Evolutionary conservation across 768 basidiomycete genomes (phyloP), one percentile per base, ranked within the genome.

Genomic region (Rhodotorula toruloides): DNA sequence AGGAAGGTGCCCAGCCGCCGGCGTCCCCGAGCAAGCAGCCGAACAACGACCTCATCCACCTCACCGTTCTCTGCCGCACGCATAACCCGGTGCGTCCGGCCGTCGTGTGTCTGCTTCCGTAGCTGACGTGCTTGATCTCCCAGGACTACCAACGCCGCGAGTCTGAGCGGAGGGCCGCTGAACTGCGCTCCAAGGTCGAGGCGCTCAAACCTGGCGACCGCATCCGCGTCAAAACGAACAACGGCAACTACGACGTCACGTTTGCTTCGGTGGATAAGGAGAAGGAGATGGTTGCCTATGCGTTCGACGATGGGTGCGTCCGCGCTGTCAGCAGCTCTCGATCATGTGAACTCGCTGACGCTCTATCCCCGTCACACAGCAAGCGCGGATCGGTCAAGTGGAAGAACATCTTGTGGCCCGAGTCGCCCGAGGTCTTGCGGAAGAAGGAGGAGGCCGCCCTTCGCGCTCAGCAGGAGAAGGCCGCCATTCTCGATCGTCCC

Each of bases 201-300:
- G 82, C 85, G 4, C 80, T 96, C 43, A 84, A 86, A 8, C 78
- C 81, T 1, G 87, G 88, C 80, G 80, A 86, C 25, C 84, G 86
- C 19, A 86, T 97, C 80, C 89, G 90, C 78, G 84, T 97, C 68
- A 87, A 89, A 49, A 86, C 88, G 53, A 87, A 84, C 72, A 83
- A 87, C 16, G 91, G 91, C 9, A 86, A 88, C 39, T 93, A 90
- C 75, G 90, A 93, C 75, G 90, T 92, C 9, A 86, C 85, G 10
- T 80, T 94, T 42, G 74, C 89, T 21, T 82, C 84, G 64, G 86
- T 90, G 25, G 79, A 87, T 42, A 85, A 87, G 68, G 87, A 86
- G 69, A 82, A 81, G 2, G 81, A 83, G 56, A 85, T 85, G 14
- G 86, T 93, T 1, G 86, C 87, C 75, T 90, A 93, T 8, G 76